Conservation (phyloP, 306 rosid genomes). For the Begonia fuchsioides region DNA sequence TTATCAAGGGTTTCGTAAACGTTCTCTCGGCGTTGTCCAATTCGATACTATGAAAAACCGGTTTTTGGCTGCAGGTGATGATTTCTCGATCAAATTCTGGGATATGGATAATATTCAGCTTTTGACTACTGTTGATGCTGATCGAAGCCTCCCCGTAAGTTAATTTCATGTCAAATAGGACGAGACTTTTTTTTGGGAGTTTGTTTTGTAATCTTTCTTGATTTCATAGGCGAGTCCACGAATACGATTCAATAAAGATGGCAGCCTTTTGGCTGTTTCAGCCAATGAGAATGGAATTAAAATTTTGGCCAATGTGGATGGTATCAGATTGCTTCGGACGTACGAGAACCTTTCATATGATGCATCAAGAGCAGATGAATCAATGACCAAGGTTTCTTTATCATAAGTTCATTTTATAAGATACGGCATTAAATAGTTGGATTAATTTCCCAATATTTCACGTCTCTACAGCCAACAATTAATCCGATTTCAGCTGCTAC, state of each 20-base stretch:
- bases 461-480: constrained; percentile 51
- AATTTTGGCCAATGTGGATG: constrained; percentile 68
- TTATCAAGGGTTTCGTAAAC: constrained; percentile 90
- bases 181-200: constrained; percentile 2
- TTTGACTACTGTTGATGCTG: constrained; percentile 73
- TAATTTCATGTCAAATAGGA: constrained; percentile 7
- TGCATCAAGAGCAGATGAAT: constrained; percentile 64
- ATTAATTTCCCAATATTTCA: constrained; percentile 9
- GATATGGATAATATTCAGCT: constrained; percentile 88
- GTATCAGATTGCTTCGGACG: constrained; percentile 39
- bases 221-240: constrained; percentile 83
- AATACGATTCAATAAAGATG: constrained; percentile 94
- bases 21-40: constrained; percentile 76
- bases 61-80: constrained; percentile 91
- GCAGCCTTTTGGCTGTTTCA: constrained; percentile 82
- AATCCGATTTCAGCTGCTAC: constrained; percentile 59
- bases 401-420: constrained; percentile 1
- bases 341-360: constrained; percentile 70
- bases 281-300: constrained; percentile 83
- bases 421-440: constrained; percentile 6
- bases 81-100: constrained; percentile 92
- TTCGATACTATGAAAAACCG: constrained; percentile 84
- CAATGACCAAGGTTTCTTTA: constrained; percentile 58
- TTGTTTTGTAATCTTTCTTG: constrained; percentile 5
- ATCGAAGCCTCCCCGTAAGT: constrained; percentile 93